A percentile compares a stretch with the other conserved stretches of the same genome.
Conservation (phyloP, 768 basidiomycete species). For the Tricholoma hemisulphureum region DNA sequence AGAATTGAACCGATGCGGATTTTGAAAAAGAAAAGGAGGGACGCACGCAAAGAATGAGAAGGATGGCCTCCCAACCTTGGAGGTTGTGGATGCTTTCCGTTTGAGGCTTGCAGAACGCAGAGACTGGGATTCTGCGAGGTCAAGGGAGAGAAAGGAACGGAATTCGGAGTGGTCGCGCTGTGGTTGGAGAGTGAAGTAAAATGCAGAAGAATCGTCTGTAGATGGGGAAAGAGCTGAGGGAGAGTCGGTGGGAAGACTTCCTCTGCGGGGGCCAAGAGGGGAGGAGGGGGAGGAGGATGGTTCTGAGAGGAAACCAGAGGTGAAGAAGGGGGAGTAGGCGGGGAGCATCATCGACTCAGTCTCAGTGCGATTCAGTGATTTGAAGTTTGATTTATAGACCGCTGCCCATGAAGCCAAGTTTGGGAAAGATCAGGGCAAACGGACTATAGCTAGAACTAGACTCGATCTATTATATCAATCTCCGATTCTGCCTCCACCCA, state of each 20-base stretch:
- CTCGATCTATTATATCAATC: too few species aligned
- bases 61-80: constrained; percentile 15
- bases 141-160: constrained; percentile 68
- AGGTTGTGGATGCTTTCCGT: constrained; percentile 23
- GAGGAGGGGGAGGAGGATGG: constrained; percentile 18
- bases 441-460: too few species aligned
- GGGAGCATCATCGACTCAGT: too few species aligned
- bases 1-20: neutral
- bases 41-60: constrained; percentile 24
- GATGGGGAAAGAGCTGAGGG: constrained; percentile 11
- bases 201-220: constrained; percentile 34
- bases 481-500: too few species aligned
- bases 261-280: constrained; percentile 26
- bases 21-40: neutral
- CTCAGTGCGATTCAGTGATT: too few species aligned
- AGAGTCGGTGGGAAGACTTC: constrained; percentile 37
- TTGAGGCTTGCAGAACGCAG: constrained; percentile 39
- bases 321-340: constrained; percentile 70
- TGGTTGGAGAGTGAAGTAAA: constrained; percentile 49
- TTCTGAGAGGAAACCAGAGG: constrained; percentile 52
- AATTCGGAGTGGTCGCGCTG: constrained; percentile 38
- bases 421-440: too few species aligned
- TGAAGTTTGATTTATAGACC: neutral
- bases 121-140: constrained; percentile 56
- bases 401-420: too few species aligned